Percentiles rank a stretch among this genome's conserved stretches.
Evolutionary conservation across 495 filamentous ascomycete species (phyloP).

Genomic region (Tuber magnatum): DNA sequence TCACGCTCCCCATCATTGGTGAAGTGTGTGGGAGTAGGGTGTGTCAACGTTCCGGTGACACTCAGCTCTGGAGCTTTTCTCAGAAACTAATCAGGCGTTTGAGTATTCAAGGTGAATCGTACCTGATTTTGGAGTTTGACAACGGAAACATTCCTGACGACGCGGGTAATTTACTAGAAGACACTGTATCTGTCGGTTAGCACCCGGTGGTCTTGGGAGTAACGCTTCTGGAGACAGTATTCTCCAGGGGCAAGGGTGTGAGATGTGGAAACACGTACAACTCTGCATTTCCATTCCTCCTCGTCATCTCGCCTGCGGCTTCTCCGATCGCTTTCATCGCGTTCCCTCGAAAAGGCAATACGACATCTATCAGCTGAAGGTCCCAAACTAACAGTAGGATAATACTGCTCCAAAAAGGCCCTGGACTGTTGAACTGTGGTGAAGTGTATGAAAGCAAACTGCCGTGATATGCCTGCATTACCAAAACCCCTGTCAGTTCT

Average conservation of each 20-base stretch:
- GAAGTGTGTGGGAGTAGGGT: constrained; percentile 42
- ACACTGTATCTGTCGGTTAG: constrained; percentile 51
- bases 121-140: constrained; percentile 65
- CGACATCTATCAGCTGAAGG: constrained; percentile 44
- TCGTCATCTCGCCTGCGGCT: constrained; percentile 50
- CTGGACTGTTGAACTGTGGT: constrained; percentile 53
- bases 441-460: constrained; percentile 65
- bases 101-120: constrained; percentile 35
- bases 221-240: constrained; percentile 1
- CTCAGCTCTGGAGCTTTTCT: constrained; percentile 35
- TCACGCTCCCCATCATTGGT: constrained; percentile 73
- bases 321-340: constrained; percentile 54
- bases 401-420: constrained; percentile 59
- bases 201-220: constrained; percentile 1
- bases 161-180: constrained; percentile 63
- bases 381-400: constrained; percentile 55
- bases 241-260: not conserved
- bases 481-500: constrained; percentile 12
- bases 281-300: constrained; percentile 70
- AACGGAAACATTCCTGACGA: constrained; percentile 64
- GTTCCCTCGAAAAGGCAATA: constrained; percentile 42
- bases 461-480: constrained; percentile 51
- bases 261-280: constrained; percentile 47
- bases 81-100: constrained; percentile 14
- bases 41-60: constrained; percentile 40